Conservation (phyloP, 1,284 basidiomycete species). For the Ceratobasidium sp. region DNA sequence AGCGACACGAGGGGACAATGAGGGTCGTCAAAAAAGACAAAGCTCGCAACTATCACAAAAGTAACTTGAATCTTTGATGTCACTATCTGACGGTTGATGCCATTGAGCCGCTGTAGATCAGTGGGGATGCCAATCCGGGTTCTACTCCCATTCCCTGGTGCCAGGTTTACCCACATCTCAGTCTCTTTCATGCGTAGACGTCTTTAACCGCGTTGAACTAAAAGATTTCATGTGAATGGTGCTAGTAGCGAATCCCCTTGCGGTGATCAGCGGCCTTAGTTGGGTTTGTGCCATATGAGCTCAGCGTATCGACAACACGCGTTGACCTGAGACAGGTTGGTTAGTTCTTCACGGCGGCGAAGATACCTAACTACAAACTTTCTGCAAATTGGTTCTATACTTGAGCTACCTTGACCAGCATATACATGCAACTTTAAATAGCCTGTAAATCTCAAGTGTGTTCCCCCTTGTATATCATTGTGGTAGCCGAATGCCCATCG, state of each 20-base stretch:
- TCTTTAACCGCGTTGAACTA: neutral
- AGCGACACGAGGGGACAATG: neutral
- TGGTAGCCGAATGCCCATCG: neutral
- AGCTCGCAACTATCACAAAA: constrained; percentile 4
- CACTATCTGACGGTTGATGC: neutral
- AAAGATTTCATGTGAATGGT: neutral
- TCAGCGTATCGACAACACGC: too few relatives aligned
- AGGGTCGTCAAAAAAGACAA: neutral
- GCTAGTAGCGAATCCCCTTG: too few relatives aligned
- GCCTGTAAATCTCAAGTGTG: neutral
- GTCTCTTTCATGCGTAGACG: neutral
- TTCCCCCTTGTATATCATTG: neutral
- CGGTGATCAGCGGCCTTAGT: too few relatives aligned
- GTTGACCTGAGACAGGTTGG: too few relatives aligned
- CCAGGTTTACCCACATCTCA: neutral
- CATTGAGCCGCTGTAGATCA: neutral
- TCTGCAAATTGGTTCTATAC: too few relatives aligned
- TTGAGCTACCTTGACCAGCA: too few relatives aligned
- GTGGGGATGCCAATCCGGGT: neutral
- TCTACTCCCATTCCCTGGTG: neutral
- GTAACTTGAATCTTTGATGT: neutral
- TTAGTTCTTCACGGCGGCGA: too few relatives aligned
- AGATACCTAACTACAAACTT: too few relatives aligned
- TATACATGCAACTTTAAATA: too few relatives aligned
- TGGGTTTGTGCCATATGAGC: too few relatives aligned